Conservation (phyloP, 2,329 filamentous ascomycete species). For the Parastagonospora nodorum region DNA sequence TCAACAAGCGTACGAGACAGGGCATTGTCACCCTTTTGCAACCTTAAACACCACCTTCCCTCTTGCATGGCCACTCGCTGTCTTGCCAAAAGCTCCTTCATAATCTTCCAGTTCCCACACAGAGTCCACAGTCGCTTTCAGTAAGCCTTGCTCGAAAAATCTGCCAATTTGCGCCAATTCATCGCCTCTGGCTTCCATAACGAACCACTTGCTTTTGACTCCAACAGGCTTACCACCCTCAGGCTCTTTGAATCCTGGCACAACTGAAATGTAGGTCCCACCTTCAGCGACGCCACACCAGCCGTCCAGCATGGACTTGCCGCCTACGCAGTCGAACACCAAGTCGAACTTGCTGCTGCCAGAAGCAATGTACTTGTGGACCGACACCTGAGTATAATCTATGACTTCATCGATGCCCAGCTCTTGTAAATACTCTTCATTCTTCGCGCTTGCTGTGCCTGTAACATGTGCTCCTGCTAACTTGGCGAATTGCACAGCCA, state of each 20-base stretch:
- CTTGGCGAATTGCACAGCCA: slow-evolving; percentile 51
- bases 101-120: slow-evolving; percentile 50
- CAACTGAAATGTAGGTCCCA: slow-evolving; percentile 49
- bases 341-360: slow-evolving; percentile 46
- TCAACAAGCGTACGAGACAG: not conserved
- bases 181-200: slow-evolving; percentile 48
- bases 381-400: slow-evolving; percentile 44
- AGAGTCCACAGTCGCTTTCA: slow-evolving; percentile 48
- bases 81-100: slow-evolving; percentile 47
- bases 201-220: slow-evolving; percentile 49
- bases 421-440: slow-evolving; percentile 43
- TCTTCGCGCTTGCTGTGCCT: slow-evolving; percentile 46
- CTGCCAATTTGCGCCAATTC: slow-evolving; percentile 47
- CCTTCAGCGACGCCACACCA: slow-evolving; percentile 50
- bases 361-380: slow-evolving; percentile 39
- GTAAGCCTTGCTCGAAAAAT: slow-evolving; percentile 48
- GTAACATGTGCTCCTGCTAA: slow-evolving; percentile 47
- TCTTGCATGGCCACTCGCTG: slow-evolving; percentile 47
- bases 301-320: slow-evolving; percentile 47
- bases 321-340: slow-evolving; percentile 53
- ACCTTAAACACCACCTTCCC: slow-evolving; percentile 50
- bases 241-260: slow-evolving; percentile 33
- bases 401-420: slow-evolving; percentile 51
- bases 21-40: slow-evolving; percentile 6
- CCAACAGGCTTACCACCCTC: slow-evolving; percentile 32